Evolutionary conservation across 176 grass and related monocot genomes (phyloP), one percentile per base, ranked within the genome.

Genomic region (Puccinellia tenuiflora): DNA sequence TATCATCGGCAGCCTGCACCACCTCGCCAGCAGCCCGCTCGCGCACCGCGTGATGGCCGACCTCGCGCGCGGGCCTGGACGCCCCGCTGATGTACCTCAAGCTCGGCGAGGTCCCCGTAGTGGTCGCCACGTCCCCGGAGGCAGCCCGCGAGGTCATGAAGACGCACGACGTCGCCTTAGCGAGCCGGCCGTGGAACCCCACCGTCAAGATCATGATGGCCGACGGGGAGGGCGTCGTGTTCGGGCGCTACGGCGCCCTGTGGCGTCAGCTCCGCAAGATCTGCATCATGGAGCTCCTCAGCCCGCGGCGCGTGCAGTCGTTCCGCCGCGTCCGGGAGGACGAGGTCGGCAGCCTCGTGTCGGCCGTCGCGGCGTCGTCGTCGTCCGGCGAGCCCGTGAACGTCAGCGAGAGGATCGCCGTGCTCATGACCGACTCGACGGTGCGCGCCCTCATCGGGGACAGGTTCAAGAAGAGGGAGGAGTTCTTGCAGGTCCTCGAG

Each of bases 201-300:
- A 69, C 66, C 21, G 3, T 69, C 5, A 5, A 11, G 5, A 22
- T 69, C 66, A 2, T 69, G 21, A 0, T 42, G 21, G 37, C 66
- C 20, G 66, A 69, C 21, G 66, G 66, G 20, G 29, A 55, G 16
- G 85, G 89, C 2, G 5, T 88, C 30, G 28, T 4, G 3, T 67
- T 81, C 70, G 2, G 47, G 47, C 85, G 9, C 24, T 79, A 91
- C 33, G 77, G 90, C 15, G 25, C 51, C 6, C 73, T 48, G 25
- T 91, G 90, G 86, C 73, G 79, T 13, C 86, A 83, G 16, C 55
- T 88, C 2, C 72, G 86, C 35, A 89, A 54, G 83, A 75, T 86
- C 61, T 64, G 90, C 73, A 21, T 63, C 64, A 20, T 86, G 7
- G 83, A 77, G 22, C 77, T 92, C 2, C 79, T 90, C 75, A 68